Evolutionary conservation across 164 flowering plant species (phyloP).

Genomic region (Stephania japonica): DNA sequence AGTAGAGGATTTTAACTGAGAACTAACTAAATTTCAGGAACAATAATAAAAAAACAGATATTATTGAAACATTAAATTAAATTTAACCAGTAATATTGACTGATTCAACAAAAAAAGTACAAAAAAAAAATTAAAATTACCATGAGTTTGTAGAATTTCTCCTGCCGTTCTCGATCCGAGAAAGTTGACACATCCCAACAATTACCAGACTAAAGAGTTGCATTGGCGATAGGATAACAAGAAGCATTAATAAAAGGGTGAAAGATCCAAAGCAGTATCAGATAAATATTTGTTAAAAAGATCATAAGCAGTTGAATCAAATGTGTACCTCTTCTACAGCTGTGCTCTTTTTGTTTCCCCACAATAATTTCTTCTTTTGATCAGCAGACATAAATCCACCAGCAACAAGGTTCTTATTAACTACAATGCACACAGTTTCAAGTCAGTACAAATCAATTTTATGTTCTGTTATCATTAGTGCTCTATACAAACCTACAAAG

Average conservation of each 20-base stretch:
- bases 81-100: neutral
- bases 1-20: constrained; percentile 40
- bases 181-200: constrained; percentile 68
- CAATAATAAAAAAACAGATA: neutral
- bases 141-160: constrained; percentile 98
- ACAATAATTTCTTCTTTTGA: constrained; percentile 90
- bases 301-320: neutral
- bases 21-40: constrained; percentile 13
- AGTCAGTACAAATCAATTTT: neutral
- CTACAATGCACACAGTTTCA: constrained; percentile 27
- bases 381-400: constrained; percentile 77
- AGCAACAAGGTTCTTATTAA: constrained; percentile 75
- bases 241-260: neutral
- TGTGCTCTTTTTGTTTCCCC: constrained; percentile 82
- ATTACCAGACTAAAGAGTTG: constrained; percentile 37
- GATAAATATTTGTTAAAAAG: neutral
- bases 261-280: neutral
- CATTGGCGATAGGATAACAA: too few species aligned
- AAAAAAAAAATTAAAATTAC: constrained; percentile 33
- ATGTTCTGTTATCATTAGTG: too few species aligned
- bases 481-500: too few species aligned
- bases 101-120: too few species aligned
- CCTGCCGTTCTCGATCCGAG: constrained; percentile 82
- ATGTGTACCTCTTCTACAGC: constrained; percentile 66
- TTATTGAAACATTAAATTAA: neutral